A percentile compares a stretch with the other conserved stretches of the same genome.
phyloP scores from a whole-genome alignment of 129 eudicot species.

The Flaveria sonorensis region DNA sequence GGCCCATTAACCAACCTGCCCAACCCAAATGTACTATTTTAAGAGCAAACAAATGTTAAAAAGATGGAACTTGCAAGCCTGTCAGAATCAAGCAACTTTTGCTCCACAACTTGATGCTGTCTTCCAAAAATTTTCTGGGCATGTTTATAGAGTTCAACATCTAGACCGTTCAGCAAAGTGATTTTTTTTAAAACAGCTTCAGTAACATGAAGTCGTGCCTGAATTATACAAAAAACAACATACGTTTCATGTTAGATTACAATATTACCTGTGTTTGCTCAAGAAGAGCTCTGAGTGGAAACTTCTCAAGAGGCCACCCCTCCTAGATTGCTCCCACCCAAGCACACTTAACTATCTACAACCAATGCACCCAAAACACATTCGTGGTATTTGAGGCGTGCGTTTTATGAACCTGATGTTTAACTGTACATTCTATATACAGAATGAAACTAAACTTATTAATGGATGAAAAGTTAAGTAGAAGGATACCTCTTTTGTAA shows the following conservation, averaged over 20 bases:
- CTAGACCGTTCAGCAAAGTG: constrained; percentile 56
- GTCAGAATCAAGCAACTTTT: constrained; percentile 37
- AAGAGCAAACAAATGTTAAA: constrained; percentile 6
- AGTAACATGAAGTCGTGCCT: constrained; percentile 70
- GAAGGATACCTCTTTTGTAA: constrained; percentile 81
- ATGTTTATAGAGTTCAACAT: constrained; percentile 76
- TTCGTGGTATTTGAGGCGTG: too few species aligned
- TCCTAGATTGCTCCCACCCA: background rate
- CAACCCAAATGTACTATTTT: constrained; percentile 6
- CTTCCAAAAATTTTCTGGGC: constrained; percentile 54
- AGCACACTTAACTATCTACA: too few species aligned
- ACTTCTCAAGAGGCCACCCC: too few species aligned
- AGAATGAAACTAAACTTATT: background rate
- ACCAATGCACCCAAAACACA: too few species aligned
- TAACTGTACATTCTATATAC: background rate
- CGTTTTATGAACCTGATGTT: too few species aligned
- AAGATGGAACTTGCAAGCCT: constrained; percentile 39
- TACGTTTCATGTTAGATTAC: constrained; percentile 1
- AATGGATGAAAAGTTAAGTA: background rate
- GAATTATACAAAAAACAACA: constrained; percentile 3
- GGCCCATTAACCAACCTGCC: background rate
- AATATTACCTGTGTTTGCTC: background rate
- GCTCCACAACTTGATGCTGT: constrained; percentile 52
- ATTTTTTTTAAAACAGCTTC: constrained; percentile 63
- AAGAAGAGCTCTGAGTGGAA: too few species aligned